phyloP scores from a whole-genome alignment of 1,284 basidiomycete genomes.

The Mycena citricolor region DNA sequence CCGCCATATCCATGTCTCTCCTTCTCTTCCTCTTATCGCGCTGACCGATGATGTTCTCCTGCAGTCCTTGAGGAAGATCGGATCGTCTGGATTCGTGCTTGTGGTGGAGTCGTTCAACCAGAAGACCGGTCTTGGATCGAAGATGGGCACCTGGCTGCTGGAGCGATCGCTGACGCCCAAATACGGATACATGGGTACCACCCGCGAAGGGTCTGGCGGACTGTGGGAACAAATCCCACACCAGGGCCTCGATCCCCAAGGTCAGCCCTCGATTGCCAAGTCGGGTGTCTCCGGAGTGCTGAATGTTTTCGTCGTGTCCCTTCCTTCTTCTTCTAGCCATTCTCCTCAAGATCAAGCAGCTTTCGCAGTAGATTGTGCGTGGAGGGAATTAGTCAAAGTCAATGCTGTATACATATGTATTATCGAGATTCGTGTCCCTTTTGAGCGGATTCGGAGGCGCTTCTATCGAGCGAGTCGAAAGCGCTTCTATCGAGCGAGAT shows the following conservation, averaged over 20 bases:
- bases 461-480: no score
- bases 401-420: constrained; percentile 83
- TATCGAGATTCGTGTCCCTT: constrained; percentile 65
- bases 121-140: constrained; percentile 82
- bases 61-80: constrained; percentile 67
- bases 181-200: constrained; percentile 78
- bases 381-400: constrained; percentile 79
- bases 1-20: constrained; percentile 46
- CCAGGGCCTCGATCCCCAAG: constrained; percentile 72
- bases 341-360: constrained; percentile 58
- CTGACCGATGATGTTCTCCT: neutral
- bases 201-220: constrained; percentile 80
- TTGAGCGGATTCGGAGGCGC: no score
- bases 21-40: constrained; percentile 40
- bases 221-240: constrained; percentile 78
- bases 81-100: constrained; percentile 71
- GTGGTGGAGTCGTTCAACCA: constrained; percentile 85
- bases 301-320: constrained; percentile 15
- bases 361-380: constrained; percentile 27
- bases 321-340: constrained; percentile 49
- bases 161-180: constrained; percentile 78
- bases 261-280: constrained; percentile 68
- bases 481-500: no score
- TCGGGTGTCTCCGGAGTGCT: constrained; percentile 61
- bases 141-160: constrained; percentile 80